These are phyloP conservation scores for Platanthera zijinensis DNA, from an alignment of 106 monocot species.

Conservation along the genomic window DNA sequence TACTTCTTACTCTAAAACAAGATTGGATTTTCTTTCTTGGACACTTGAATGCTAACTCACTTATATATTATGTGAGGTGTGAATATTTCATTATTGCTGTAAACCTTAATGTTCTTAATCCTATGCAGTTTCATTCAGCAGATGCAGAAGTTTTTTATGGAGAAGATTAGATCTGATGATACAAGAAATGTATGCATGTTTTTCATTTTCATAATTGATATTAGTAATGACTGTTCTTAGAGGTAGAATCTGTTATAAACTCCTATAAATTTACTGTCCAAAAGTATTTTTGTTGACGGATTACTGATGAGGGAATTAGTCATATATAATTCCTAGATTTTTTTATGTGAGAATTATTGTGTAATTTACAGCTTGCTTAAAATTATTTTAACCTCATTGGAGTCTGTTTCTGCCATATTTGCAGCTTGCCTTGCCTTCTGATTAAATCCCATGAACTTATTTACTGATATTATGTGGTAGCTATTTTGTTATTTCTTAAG, in stretches of 20 bases:
- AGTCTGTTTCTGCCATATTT: not conserved
- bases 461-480: not conserved
- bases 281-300: not conserved
- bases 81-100: not conserved
- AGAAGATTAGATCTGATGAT: constrained; percentile 43
- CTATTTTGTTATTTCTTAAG: not conserved
- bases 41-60: not conserved
- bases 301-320: not conserved
- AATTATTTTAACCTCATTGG: not conserved
- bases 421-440: not conserved
- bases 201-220: not conserved
- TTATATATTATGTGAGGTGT: not conserved
- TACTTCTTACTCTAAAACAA: not conserved
- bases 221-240: constrained; percentile 1
- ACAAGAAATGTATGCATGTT: constrained; percentile 54
- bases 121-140: constrained; percentile 81
- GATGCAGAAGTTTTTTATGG: constrained; percentile 56
- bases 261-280: not conserved
- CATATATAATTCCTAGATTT: not conserved
- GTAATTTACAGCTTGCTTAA: not conserved
- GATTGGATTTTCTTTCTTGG: constrained; percentile 1
- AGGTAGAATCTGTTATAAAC: not conserved
- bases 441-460: constrained; percentile 1
- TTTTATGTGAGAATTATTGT: not conserved
- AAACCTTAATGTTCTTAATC: constrained; percentile 8